Evolutionary conservation across 192 early-diverging fungal species (phyloP).

Genomic region (Endogone sp.): DNA sequence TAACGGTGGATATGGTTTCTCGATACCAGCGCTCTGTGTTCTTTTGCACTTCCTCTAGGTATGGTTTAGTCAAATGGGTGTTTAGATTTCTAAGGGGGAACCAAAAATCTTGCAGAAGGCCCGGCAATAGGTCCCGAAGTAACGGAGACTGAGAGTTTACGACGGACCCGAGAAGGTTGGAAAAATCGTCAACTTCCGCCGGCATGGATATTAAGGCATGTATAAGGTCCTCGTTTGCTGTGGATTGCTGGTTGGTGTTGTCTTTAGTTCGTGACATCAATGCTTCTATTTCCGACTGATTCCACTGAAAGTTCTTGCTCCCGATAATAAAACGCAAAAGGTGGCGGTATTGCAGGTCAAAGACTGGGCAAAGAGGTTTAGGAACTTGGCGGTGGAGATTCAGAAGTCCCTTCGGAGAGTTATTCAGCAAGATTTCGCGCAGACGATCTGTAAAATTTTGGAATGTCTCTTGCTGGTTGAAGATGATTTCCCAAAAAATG

Average conservation of each 20-base stretch:
- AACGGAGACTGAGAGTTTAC: neutral
- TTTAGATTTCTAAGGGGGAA: neutral
- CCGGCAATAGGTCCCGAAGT: neutral
- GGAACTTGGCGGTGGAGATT: neutral
- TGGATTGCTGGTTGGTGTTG: neutral
- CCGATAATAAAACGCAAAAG: neutral
- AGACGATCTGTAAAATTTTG: neutral
- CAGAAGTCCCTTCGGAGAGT: neutral
- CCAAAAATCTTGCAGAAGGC: neutral
- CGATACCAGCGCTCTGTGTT: neutral
- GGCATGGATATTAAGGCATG: neutral
- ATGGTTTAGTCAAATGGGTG: neutral
- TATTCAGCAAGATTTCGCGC: neutral
- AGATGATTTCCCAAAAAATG: neutral
- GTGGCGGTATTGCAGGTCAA: neutral
- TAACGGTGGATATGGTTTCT: neutral
- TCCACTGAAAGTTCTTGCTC: neutral
- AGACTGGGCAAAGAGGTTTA: neutral
- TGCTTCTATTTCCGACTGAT: neutral
- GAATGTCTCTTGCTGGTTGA: neutral
- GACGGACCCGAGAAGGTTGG: neutral
- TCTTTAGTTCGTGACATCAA: neutral
- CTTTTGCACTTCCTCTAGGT: neutral
- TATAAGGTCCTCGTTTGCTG: neutral
- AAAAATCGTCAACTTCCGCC: neutral